Base-by-base conservation (phyloP, 1,139 yeast species). In the Scheffersomyces illinoinensis region DNA sequence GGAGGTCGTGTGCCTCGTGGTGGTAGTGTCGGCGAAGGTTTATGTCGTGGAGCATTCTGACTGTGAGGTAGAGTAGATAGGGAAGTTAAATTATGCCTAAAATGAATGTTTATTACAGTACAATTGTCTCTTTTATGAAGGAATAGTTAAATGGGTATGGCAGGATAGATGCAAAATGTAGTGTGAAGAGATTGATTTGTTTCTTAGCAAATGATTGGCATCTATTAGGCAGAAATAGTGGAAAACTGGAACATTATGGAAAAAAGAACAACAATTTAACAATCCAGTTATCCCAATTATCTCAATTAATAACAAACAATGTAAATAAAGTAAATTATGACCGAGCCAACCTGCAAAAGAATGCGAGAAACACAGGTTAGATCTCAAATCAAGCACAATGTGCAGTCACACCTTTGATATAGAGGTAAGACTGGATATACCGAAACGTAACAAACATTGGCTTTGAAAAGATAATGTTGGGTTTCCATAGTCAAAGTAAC, bases 1-100 rank as follows among this genome's bases (percentile, higher is more conserved):
- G 67, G 4, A 71, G 67, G 64, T 78, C 81, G 50, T 61, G 63
- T 48, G 53, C 50, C 39, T 53, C 58, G 53, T 58, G 57, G 18
- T 56, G 54, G 53, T 20, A 48, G 51, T 48, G 51, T 17, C 24
- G 21, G 21, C 26, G 51, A 17, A 48, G 21, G n/a, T 48, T 20
- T 20, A 48, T 48, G 17, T 48, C 51, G 24, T 48, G 24, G 26
- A 48, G 51, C 51, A 48, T 48, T 48, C 17, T 48, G 43, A 17
- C 17, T 10, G 10, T 33, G 10, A 10, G 43, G 43, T 33, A 33
- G 17, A 33, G 43, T 2, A 33, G 10, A 8, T 10, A 12, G 43
- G 17, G 4, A 33, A 33, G 10, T 17, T 33, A 12, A 33, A 33
- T 33, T 33, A 12, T 24, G 10, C 4, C 33, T 24, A 6, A 4